These are phyloP conservation scores for Panicum virgatum DNA, from an alignment of 202 grass and related monocot genomes.

Conservation along the genomic window DNA sequence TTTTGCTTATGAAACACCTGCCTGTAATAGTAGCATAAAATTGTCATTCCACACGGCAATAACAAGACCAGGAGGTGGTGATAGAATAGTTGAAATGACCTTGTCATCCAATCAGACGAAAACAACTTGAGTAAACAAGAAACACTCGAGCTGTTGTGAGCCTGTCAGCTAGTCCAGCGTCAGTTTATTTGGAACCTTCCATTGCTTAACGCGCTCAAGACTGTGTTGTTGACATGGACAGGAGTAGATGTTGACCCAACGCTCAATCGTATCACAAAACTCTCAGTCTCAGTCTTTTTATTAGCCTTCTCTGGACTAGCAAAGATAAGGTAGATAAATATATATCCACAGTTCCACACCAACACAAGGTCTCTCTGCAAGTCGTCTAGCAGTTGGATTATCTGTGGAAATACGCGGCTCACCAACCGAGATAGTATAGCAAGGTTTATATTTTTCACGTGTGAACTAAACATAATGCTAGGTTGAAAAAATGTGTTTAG, in stretches of 20 bases:
- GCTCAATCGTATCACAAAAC: neutral
- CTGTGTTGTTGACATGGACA: neutral
- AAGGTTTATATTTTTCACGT: no score
- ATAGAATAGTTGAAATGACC: neutral
- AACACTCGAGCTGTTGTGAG: neutral
- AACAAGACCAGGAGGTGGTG: neutral
- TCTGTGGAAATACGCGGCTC: neutral
- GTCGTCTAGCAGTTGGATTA: neutral
- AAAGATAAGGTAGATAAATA: neutral
- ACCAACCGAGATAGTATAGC: no score
- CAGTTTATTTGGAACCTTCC: neutral
- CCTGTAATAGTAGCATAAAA: no score
- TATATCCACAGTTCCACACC: no score
- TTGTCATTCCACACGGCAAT: neutral
- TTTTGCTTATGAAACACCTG: no score
- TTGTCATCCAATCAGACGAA: no score
- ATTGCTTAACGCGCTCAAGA: conserved; percentile 19
- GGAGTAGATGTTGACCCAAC: neutral
- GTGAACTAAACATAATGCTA: neutral
- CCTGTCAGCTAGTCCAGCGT: neutral
- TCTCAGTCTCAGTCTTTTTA: conserved; percentile 20
- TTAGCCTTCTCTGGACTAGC: neutral
- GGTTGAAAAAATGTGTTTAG: neutral
- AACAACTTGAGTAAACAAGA: neutral
- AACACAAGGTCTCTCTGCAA: no score